Evolutionary conservation across 1,284 basidiomycete genomes (phyloP).

Genomic region (Thecaphora thlaspeos): DNA sequence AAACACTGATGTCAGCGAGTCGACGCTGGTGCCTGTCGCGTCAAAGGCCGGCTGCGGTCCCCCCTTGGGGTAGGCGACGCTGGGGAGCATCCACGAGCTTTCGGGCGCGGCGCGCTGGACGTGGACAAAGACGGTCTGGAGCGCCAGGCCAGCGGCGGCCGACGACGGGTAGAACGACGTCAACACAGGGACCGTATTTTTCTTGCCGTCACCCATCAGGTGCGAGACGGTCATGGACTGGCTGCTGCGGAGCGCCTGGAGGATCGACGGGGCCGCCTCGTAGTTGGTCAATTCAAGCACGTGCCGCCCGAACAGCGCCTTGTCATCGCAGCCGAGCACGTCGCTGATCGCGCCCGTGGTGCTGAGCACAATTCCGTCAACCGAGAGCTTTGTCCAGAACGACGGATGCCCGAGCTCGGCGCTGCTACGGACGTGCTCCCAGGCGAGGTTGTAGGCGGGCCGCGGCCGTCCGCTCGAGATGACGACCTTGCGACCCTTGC

Average conservation of each 20-base stretch:
- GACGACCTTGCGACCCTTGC: conserved; percentile 54
- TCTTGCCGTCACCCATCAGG: conserved; percentile 32
- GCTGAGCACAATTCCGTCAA: conserved; percentile 45
- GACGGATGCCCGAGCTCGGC: conserved; percentile 26
- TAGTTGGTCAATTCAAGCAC: conserved; percentile 39
- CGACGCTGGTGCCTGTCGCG: conserved; percentile 25
- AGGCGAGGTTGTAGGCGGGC: conserved; percentile 47
- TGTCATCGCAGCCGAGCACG: conserved; percentile 33
- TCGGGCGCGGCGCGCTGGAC: conserved; percentile 28
- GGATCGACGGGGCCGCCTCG: conserved; percentile 40
- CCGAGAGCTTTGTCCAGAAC: conserved; percentile 50
- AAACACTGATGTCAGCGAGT: conserved; percentile 43
- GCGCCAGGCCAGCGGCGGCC: conserved; percentile 24
- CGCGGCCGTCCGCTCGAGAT: conserved; percentile 46
- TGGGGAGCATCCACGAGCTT: conserved; percentile 38
- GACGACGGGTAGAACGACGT: conserved; percentile 49
- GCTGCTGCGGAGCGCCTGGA: conserved; percentile 34
- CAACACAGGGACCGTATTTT: conserved; percentile 33
- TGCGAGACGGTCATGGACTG: conserved; percentile 40
- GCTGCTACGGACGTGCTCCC: conserved; percentile 40
- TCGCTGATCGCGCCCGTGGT: conserved; percentile 31
- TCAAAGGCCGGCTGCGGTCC: conserved; percentile 31
- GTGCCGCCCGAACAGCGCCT: conserved; percentile 38
- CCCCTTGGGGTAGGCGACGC: conserved; percentile 32
- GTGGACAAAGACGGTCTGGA: conserved; percentile 45